phyloP scores from a whole-genome alignment of 306 rosid species.

The Psophocarpus tetragonolobus region DNA sequence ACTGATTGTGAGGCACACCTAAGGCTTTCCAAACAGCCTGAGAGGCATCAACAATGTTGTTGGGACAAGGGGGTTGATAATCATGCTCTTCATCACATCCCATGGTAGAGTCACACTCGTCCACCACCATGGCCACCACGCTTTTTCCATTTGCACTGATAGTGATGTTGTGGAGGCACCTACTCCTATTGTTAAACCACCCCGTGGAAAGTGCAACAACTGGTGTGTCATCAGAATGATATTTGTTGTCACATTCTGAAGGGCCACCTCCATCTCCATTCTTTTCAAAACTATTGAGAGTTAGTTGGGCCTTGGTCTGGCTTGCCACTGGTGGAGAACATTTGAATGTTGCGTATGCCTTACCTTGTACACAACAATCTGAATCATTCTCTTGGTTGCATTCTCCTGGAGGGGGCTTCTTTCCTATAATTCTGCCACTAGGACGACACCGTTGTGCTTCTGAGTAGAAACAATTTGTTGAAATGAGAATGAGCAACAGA shows the following conservation, averaged over 20 bases:
- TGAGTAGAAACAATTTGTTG: neutral
- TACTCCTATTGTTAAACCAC: constrained; percentile 29
- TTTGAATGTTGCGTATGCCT: neutral
- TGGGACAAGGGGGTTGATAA: constrained; percentile 41
- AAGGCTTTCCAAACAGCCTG: constrained; percentile 49
- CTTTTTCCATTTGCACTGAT: constrained; percentile 49
- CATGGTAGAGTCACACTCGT: constrained; percentile 58
- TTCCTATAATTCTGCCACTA: constrained; percentile 30
- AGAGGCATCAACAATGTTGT: constrained; percentile 49
- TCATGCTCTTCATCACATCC: constrained; percentile 54
- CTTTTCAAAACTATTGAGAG: constrained; percentile 52
- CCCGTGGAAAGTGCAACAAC: too few species aligned
- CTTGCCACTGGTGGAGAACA: constrained; percentile 39
- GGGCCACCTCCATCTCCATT: too few species aligned
- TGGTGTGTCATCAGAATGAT: too few species aligned
- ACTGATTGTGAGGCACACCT: constrained; percentile 31
- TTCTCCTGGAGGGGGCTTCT: constrained; percentile 29
- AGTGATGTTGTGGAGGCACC: constrained; percentile 45
- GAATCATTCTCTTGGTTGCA: constrained; percentile 29
- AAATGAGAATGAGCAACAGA: neutral
- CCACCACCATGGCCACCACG: constrained; percentile 58
- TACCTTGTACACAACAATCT: constrained; percentile 4
- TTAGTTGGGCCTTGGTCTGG: constrained; percentile 43
- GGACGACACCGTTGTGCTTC: neutral
- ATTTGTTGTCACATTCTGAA: too few species aligned